Base-by-base conservation (phyloP, 2,329 filamentous ascomycete species). In the Xylaria sp. region DNA sequence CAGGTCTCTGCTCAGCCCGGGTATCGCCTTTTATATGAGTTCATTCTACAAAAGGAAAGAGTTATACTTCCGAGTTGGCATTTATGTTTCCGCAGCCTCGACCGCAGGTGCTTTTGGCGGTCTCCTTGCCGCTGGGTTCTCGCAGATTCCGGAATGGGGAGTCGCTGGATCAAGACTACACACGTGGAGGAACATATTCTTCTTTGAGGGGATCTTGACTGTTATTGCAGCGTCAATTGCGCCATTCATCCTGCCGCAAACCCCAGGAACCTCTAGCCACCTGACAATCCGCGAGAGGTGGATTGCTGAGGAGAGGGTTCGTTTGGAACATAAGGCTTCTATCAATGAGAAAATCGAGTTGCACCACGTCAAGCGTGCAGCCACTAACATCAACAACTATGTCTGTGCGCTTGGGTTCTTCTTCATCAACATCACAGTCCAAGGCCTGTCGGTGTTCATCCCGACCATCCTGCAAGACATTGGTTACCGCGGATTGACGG, bases 141-240 rank as follows among this genome's bases (percentile, higher is more conserved):
- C 81, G 63, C 81, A 75, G 7, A 85, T 89, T 54, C 87, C 87
- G 5, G 74, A 79, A 41, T 89, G 86, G 85, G 87, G 87, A 0
- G 75, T 80, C 7, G 78, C 76, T 0, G 70, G 78, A 1, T 80
- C 80, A 68, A 80, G 74, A 34, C 81, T 89, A 62, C 80, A 85
- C 71, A 85, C 82, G 0, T 88, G 86, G 86, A 82, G 85, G 69
- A 87, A 87, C 76, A 90, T 90, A 72, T 90, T 90, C 81, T 89
- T 90, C 79, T 89, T 90, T 68, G 88, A 90, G 75, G 88, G 88
- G 0, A 76, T 89, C 51, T 73, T 89, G 70, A 90, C 87, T 10
- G 77, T 85, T 25, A 67, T 86, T 51, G 74, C 86, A 13, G 87
- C 85, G 0, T 48, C 83, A 1, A 67, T 80, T 1, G 85, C 87